A percentile compares a stretch with the other conserved stretches of the same genome.
phyloP scores from a whole-genome alignment of 1,284 basidiomycete species.

The Anthracocystis setariae region DNA sequence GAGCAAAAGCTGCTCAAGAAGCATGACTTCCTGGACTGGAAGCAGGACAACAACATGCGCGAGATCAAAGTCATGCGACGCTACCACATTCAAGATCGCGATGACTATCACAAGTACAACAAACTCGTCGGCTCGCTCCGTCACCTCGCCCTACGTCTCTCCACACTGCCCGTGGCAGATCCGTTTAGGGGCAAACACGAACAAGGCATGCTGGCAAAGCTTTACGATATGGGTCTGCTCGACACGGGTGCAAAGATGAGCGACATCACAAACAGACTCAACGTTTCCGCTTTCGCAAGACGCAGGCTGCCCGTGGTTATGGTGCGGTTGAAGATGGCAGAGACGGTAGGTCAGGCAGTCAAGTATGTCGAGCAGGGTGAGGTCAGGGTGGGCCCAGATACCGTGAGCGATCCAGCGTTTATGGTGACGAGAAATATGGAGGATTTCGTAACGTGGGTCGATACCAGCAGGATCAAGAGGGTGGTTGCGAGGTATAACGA shows the following conservation, averaged over 20 bases:
- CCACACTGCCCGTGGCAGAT: constrained; percentile 87
- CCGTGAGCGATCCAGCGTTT: constrained; percentile 95
- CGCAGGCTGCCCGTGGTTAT: constrained; percentile 90
- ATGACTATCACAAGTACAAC: constrained; percentile 99
- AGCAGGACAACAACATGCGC: constrained; percentile 88
- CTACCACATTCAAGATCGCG: constrained; percentile 78
- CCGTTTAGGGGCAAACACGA: constrained; percentile 88
- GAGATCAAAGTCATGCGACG: constrained; percentile 95
- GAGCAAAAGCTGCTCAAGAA: constrained; percentile 68
- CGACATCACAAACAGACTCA: constrained; percentile 78
- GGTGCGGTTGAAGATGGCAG: constrained; percentile 92
- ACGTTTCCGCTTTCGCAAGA: constrained; percentile 92
- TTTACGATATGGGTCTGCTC: constrained; percentile 96
- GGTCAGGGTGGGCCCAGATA: constrained; percentile 93
- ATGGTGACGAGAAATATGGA: constrained; percentile 94
- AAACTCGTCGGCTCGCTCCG: constrained; percentile 89
- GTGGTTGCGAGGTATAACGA: constrained; percentile 97
- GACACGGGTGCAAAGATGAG: constrained; percentile 71
- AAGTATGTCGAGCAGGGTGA: constrained; percentile 99
- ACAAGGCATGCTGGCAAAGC: constrained; percentile 85
- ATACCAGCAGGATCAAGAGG: constrained; percentile 94
- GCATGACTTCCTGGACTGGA: constrained; percentile 79
- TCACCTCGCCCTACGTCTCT: constrained; percentile 84
- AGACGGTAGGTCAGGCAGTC: constrained; percentile 95
- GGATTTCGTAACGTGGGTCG: constrained; percentile 99